These are phyloP conservation scores for Hypoxylon sp. DNA, from an alignment of 2,329 filamentous ascomycete species.

Conservation along the genomic window DNA sequence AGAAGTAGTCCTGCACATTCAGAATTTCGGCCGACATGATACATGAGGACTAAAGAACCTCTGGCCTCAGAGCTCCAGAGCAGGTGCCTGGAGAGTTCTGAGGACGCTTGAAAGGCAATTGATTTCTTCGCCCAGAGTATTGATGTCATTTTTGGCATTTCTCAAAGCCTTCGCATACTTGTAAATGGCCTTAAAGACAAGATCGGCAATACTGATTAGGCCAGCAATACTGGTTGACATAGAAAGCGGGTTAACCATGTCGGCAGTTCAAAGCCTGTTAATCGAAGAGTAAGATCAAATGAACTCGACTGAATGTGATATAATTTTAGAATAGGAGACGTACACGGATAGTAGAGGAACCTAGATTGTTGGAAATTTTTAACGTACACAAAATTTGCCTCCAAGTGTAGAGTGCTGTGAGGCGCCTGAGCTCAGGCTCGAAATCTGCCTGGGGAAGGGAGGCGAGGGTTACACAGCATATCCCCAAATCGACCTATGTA, in stretches of 20 bases:
- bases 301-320: not conserved
- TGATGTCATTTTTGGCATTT: not conserved
- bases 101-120: not conserved
- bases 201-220: not conserved
- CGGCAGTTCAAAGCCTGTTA: not conserved
- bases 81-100: not conserved
- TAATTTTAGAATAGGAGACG: not conserved
- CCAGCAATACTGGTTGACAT: not conserved
- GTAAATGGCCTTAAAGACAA: not conserved
- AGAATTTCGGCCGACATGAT: too few relatives aligned
- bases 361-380: not conserved
- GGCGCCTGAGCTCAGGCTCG: too few relatives aligned
- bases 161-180: not conserved
- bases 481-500: too few relatives aligned
- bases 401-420: not conserved
- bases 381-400: too few relatives aligned
- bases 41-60: too few relatives aligned
- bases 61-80: not conserved
- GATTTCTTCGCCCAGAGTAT: not conserved
- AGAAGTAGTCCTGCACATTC: too few relatives aligned
- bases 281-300: not conserved
- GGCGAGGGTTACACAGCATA: not conserved
- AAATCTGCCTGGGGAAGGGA: not conserved
- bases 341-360: not conserved
- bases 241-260: not conserved